Evolutionary conservation across 1,139 yeast genomes (phyloP).

Genomic region (Nakaseomyces kungkrabaensis): DNA sequence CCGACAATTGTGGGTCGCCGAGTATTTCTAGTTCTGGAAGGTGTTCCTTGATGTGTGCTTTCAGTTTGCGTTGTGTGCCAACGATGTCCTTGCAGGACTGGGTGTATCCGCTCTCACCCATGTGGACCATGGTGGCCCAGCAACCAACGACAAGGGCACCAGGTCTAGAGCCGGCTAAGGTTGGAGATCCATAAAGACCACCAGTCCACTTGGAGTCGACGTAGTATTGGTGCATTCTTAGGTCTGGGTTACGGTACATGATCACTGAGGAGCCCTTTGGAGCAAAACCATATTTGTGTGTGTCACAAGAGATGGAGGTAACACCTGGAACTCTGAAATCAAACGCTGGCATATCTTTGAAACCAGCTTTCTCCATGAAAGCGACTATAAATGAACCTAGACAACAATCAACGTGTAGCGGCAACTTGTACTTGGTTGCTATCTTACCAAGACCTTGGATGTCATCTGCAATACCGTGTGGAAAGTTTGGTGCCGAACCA

Average conservation of each 20-base stretch:
- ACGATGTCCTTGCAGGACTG: constrained; percentile 61
- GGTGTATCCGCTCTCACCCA: constrained; percentile 74
- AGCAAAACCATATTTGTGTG: constrained; percentile 96
- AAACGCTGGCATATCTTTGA: constrained; percentile 52
- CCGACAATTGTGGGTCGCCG: constrained; percentile 82
- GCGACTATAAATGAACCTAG: constrained; percentile 86
- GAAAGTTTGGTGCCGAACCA: constrained; percentile 95
- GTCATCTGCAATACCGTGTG: constrained; percentile 92
- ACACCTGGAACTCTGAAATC: constrained; percentile 90
- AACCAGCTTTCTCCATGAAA: constrained; percentile 58
- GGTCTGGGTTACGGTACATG: constrained; percentile 63
- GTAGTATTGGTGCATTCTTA: constrained; percentile 78
- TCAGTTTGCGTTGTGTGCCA: constrained; percentile 49
- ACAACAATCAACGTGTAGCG: constrained; percentile 92
- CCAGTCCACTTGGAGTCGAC: constrained; percentile 84
- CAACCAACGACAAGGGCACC: constrained; percentile 96
- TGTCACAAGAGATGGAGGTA: constrained; percentile 95
- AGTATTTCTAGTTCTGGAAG: constrained; percentile 51
- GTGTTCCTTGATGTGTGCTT: constrained; percentile 37
- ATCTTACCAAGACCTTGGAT: constrained; percentile 61
- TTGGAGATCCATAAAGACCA: constrained; percentile 93
- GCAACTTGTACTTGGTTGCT: constrained; percentile 56
- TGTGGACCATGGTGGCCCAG: constrained; percentile 81
- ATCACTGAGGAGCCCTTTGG: constrained; percentile 93
- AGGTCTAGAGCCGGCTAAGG: constrained; percentile 92